These are phyloP conservation scores for Rhizodiscina lignyota DNA, from an alignment of 495 filamentous ascomycete species.

Conservation along the genomic window DNA sequence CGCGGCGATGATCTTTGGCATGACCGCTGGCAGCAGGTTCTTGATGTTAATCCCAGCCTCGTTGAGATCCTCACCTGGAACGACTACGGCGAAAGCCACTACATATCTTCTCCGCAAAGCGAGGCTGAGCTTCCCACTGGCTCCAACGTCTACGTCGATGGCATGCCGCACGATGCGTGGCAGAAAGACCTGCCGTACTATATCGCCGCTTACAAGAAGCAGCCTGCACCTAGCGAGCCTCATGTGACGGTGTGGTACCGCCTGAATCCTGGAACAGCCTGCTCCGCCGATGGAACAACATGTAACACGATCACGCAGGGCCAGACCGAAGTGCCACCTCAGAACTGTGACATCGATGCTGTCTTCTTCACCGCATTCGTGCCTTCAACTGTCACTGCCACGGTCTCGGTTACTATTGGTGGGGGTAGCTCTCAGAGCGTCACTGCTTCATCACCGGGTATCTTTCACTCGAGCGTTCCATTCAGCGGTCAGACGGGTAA, in stretches of 20 bases:
- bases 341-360: too few relatives aligned
- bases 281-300: constrained; percentile 21
- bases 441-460: too few relatives aligned
- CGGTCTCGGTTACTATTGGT: too few relatives aligned
- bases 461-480: too few relatives aligned
- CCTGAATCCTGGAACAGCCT: constrained; percentile 18
- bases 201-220: constrained; percentile 25
- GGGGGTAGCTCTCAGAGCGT: too few relatives aligned
- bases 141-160: constrained; percentile 27
- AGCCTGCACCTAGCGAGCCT: constrained; percentile 14
- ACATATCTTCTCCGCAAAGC: constrained; percentile 42
- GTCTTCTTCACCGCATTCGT: too few relatives aligned
- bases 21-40: constrained; percentile 52
- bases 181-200: constrained; percentile 41
- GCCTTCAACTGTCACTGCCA: too few relatives aligned
- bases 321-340: too few relatives aligned
- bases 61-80: constrained; percentile 52
- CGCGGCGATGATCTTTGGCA: constrained; percentile 57
- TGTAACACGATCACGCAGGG: constrained; percentile 27
- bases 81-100: constrained; percentile 62
- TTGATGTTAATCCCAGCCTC: constrained; percentile 45
- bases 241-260: constrained; percentile 52
- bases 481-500: too few relatives aligned
- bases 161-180: constrained; percentile 38
- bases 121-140: constrained; percentile 26